Evolutionary conservation across 768 basidiomycete species (phyloP).

Genomic region (Tricholoma terreum): DNA sequence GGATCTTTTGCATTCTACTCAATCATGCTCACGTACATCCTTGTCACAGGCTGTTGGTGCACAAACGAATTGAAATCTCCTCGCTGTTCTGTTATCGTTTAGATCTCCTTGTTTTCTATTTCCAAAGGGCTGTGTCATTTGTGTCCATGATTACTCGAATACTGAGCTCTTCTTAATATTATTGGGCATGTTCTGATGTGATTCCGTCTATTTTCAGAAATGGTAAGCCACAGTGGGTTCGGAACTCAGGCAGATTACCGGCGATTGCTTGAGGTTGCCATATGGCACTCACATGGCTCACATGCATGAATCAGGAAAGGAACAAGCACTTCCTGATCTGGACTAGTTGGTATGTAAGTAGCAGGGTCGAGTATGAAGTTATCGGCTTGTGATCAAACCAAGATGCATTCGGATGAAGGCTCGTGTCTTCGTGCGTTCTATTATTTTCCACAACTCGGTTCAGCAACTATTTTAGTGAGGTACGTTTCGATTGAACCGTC

Average conservation of each 20-base stretch:
- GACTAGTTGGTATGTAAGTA: not conserved
- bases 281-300: no score
- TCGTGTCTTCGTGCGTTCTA: not conserved
- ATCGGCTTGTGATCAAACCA: not conserved
- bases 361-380: not conserved
- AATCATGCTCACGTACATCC: constrained; percentile 3
- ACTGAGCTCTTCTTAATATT: constrained; percentile 6
- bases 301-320: not conserved
- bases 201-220: not conserved
- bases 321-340: not conserved
- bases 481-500: not conserved
- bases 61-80: constrained; percentile 52
- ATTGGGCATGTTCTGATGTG: not conserved
- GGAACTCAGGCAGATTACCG: no score
- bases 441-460: no score
- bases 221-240: no score
- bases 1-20: not conserved
- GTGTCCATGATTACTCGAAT: constrained; percentile 3
- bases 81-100: constrained; percentile 7
- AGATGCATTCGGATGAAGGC: not conserved
- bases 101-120: constrained; percentile 13
- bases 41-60: constrained; percentile 58
- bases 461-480: not conserved
- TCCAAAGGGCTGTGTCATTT: constrained; percentile 10
- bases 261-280: not conserved